Evolutionary conservation across 352 stramenopile species (phyloP), one percentile per base, ranked within the genome.

Genomic region (Globisporangium okanoganense): DNA sequence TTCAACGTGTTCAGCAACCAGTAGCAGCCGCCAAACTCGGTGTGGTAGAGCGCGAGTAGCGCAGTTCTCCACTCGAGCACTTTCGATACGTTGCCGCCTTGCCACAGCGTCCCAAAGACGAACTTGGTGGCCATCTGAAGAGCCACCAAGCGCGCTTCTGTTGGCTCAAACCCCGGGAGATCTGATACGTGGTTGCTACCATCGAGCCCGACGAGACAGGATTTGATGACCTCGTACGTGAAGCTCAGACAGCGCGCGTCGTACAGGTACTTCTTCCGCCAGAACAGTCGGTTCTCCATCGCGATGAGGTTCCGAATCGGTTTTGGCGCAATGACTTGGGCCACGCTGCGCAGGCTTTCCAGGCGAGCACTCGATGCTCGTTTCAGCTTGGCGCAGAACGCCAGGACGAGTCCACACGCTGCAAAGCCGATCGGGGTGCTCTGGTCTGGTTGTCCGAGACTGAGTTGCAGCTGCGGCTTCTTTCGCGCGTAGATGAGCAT

Each of bases 61-160:
- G 84, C 71, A 0, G 76, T 67, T 49, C 76, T 82, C 87, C 87
- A 96, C 64, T 85, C 79, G 16, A 90, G 63, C n/a, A 95, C 73
- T 20, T 82, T 80, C 16, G 71, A 73, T 4, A 92, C 71, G 59
- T 94, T 73, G 2, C 79, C 80, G n/a, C 73, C 84, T 66, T 95
- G 87, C 85, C 81, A 94, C 25, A 95, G 55, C 13, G 87, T 96
- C 22, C 87, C 87, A 61, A 95, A 96, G 5, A 94, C 85, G 65
- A 95, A 96, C 54, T 85, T 87, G 12, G 84, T 94, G 6, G 81
- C 82, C 24, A 92, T 78, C 66, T 93, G 82, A 24, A 96, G 69
- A 5, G 83, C 87, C 38, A 90, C 69, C 9, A 89, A 75, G 25
- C 86, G 82, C 13, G 76, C 78, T 45, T 92, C 84, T 6, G 79